Base-by-base conservation (phyloP, 164 flowering plant species). In the Annona cherimola region DNA sequence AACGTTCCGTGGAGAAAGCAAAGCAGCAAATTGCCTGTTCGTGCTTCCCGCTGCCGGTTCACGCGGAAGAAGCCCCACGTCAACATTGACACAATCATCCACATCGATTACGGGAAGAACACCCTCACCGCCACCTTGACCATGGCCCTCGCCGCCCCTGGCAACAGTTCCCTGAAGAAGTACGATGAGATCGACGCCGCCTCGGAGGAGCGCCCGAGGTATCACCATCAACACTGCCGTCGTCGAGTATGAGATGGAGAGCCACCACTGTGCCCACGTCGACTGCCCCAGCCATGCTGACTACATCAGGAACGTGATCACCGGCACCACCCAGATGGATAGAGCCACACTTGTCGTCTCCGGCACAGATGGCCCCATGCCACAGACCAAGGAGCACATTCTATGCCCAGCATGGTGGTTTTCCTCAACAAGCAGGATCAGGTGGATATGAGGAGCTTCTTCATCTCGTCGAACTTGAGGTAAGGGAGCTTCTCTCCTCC, bases 101-200 rank as follows among this genome's bases (percentile, higher is more conserved):
- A 81, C n/a, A 81, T 81, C 41, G 83, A 81, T 81, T 81, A 81
- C 66, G 81, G 81, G 5, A 78, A 81, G 66, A 81, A 81, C 26
- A 81, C 81, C 11, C 74, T 81, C 40, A 81, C 83, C 7, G 79
- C 81, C 0, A 79, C 83, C 7, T 74, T 81, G 9, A 81, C 81
- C 65, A 81, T 81, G 81, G 83, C 83, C n/a, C 68, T 81, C 0
- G 83, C 83, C 26, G 20, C 81, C 35, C 71, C 76, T 18, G 79
- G 82, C 54, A 74, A 71, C 76, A 78, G 81, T 60, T 81, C 77
- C 11, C 76, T 78, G 44, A 81, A 81, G 76, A 81, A 78, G 43
- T 81, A 81, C 42, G 83, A 81, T 39, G 83, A 81, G 39, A 81
- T 81, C 44, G 83, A 81, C 44, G 81, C 81, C 0, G 83, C 83